Base-by-base conservation (phyloP, 306 rosid genomes). In the Canavalia gladiata region DNA sequence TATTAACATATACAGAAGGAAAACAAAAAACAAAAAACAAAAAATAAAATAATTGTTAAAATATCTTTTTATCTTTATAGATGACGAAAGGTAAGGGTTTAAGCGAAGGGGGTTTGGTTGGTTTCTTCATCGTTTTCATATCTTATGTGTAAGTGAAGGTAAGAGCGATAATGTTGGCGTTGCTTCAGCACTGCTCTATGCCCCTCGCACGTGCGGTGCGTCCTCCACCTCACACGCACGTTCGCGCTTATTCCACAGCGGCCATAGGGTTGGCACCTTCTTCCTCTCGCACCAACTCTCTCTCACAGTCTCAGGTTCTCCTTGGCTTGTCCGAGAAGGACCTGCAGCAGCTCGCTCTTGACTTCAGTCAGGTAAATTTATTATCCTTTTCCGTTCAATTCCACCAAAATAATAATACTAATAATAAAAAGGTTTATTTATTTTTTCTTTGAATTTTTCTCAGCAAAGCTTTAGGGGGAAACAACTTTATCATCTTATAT, bases 401-500 rank as follows among this genome's bases (percentile, higher is more conserved):
- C 13, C 7, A 7, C 7, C 34, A 39, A 41, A 66, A 7, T 11
- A 18, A 37, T 7, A 18, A 18, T 18, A 18, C 25, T 18, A 18
- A 18, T 18, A 18, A 18, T 18, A 18, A 18, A 18, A 18, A 18
- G 25, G 25, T 18, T 18, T 18, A 18, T 18, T 18, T 18, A 18
- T 18, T 62, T 63, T 68, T 46, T 74, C 45, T 42, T 78, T 77
- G 30, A 55, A 65, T 45, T 84, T 52, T 78, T 71, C 55, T 56
- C 81, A 91, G 99, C 88, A 93, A 88, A 81, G 86, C 58, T 95
- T 83, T 73, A 88, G 99, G 82, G 99, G 98, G 84, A 95, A 91
- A 87, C 99, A 93, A 78, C 88, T 95, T 49, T 86, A 95, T 80
- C 98, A 95, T 84, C 90, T 95, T 31, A 81, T 95, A 79, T 95